Evolutionary conservation across 441 rosid species (phyloP).

Genomic region (Populus hybrid): DNA sequence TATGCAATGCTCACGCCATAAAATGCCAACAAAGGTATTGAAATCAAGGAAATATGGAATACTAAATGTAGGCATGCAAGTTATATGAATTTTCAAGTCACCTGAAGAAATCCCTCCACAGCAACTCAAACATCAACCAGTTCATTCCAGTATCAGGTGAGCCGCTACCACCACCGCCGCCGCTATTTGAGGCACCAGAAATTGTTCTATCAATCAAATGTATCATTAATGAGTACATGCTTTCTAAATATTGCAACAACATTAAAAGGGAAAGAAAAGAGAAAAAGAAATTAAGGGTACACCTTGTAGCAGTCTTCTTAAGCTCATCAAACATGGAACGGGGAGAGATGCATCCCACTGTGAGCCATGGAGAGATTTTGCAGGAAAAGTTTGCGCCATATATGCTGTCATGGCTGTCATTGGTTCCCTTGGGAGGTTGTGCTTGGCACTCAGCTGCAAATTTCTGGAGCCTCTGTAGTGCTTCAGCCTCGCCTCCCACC

Average conservation of each 20-base stretch:
- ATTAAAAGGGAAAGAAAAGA: not conserved
- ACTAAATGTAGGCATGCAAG: not conserved
- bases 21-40: not conserved
- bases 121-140: constrained; percentile 88
- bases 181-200: constrained; percentile 40
- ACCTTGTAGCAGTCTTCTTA: constrained; percentile 71
- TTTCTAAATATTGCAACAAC: not conserved
- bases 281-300: constrained; percentile 14
- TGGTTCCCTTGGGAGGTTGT: constrained; percentile 54
- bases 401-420: constrained; percentile 48
- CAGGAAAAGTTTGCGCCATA: constrained; percentile 93
- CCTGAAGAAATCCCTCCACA: constrained; percentile 99
- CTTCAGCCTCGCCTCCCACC: constrained; percentile 96
- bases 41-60: not conserved
- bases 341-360: constrained; percentile 89
- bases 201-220: constrained; percentile 40
- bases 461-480: constrained; percentile 62
- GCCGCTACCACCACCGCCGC: constrained; percentile 38
- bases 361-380: constrained; percentile 97
- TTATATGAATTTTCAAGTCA: constrained; percentile 23
- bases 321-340: constrained; percentile 88
- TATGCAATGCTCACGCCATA: not conserved
- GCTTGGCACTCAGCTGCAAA: constrained; percentile 79
- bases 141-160: constrained; percentile 61
- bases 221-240: constrained; percentile 5